Conservation (phyloP, 768 basidiomycete species). For the Podaxis pistillaris region DNA sequence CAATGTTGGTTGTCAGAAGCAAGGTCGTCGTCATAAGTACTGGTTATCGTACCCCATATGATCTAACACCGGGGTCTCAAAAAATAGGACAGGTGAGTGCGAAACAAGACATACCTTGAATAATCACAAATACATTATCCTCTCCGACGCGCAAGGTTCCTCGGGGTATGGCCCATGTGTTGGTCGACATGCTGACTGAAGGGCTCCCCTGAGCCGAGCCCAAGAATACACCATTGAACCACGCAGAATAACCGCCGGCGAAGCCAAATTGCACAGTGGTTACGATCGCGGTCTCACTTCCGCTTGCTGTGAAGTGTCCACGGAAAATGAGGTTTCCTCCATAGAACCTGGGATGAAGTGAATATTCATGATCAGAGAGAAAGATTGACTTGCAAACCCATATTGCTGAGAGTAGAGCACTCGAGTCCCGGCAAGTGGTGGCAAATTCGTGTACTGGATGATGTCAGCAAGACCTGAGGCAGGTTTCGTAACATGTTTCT, state of each 20-base stretch:
- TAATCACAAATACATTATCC: conserved; percentile 77
- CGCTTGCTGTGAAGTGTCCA: conserved; percentile 50
- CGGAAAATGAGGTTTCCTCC: conserved; percentile 52
- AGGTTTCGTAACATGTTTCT: conserved; percentile 23
- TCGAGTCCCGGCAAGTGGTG: conserved; percentile 37
- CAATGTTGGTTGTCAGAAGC: neutral
- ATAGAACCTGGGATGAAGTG: conserved; percentile 37
- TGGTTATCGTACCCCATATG: conserved; percentile 42
- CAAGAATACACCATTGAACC: conserved; percentile 47
- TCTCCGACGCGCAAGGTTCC: conserved; percentile 44
- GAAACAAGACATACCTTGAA: conserved; percentile 37
- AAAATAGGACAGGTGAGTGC: neutral
- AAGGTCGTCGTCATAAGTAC: neutral
- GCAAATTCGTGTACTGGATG: conserved; percentile 47
- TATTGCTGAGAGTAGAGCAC: conserved; percentile 55
- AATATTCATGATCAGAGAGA: neutral
- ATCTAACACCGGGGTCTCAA: conserved; percentile 27
- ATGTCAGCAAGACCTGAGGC: neutral
- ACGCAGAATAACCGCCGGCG: conserved; percentile 53
- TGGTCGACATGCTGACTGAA: conserved; percentile 52
- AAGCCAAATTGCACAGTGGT: conserved; percentile 48
- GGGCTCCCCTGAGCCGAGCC: conserved; percentile 54
- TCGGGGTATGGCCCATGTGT: conserved; percentile 46
- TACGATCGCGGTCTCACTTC: conserved; percentile 43
- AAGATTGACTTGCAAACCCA: conserved; percentile 29